Evolutionary conservation across 257 asterid genomes (phyloP).

Genomic region (Dorcoceras hygrometricum): DNA sequence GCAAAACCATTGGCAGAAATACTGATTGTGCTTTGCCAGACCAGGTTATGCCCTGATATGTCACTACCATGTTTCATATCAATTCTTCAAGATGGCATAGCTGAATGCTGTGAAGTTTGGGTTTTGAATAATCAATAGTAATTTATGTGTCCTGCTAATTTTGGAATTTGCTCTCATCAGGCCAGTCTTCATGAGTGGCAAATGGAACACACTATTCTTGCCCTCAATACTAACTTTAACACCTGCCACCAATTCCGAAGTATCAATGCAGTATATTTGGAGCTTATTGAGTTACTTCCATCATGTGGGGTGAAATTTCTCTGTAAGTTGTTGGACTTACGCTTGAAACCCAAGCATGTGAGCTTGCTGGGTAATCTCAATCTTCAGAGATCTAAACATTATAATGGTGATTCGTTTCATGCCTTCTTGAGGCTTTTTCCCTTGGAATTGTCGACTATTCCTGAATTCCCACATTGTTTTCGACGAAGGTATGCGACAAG

Average conservation of each 20-base stretch:
- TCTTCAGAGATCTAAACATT: background rate
- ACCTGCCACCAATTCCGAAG: background rate
- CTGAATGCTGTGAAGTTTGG: background rate
- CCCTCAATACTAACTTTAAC: background rate
- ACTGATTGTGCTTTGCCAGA: background rate
- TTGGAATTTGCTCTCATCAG: background rate
- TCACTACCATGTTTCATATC: background rate
- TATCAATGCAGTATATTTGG: background rate
- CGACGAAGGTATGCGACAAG: background rate
- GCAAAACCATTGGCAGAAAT: background rate
- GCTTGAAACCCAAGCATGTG: background rate
- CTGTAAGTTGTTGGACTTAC: background rate
- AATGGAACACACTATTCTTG: background rate
- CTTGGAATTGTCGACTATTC: background rate
- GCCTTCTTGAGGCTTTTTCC: background rate
- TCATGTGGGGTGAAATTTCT: background rate
- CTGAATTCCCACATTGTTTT: background rate
- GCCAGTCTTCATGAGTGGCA: background rate
- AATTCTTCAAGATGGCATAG: background rate
- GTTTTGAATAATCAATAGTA: background rate
- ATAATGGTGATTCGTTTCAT: background rate
- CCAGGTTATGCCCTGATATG: background rate
- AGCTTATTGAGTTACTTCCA: background rate
- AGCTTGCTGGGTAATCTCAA: background rate
- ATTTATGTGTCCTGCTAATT: background rate